phyloP scores from a whole-genome alignment of 805 yeast genomes.

The Debaryomyces prosopidis region DNA sequence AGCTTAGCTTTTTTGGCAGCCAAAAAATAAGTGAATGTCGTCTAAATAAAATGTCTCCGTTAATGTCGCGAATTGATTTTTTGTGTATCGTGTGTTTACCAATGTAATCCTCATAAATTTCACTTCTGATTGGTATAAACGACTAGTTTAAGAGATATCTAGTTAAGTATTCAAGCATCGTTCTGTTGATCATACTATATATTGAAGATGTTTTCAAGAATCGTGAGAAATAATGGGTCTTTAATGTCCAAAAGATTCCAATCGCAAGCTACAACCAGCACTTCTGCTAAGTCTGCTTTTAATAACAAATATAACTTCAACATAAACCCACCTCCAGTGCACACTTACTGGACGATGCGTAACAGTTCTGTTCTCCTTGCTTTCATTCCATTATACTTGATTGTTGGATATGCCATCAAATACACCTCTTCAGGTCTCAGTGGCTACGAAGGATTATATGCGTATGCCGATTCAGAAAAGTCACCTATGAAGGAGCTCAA shows the following conservation, averaged over 20 bases:
- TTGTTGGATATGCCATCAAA: constrained; percentile 35
- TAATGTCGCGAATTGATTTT: neutral
- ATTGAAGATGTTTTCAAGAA: constrained; percentile 26
- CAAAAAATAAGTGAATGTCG: neutral
- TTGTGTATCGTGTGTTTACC: neutral
- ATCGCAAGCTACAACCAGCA: constrained; percentile 18
- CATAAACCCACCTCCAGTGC: constrained; percentile 45
- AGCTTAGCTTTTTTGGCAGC: constrained; percentile 1
- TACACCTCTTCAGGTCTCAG: constrained; percentile 26
- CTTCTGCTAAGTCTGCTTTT: constrained; percentile 29
- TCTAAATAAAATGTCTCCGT: neutral
- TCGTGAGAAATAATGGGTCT: constrained; percentile 13
- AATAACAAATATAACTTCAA: constrained; percentile 44
- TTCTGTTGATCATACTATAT: neutral
- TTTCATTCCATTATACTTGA: constrained; percentile 37
- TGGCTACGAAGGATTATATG: constrained; percentile 32
- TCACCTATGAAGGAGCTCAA: constrained; percentile 38
- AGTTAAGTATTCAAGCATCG: too few relatives aligned
- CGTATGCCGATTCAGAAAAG: constrained; percentile 36
- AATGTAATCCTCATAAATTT: neutral
- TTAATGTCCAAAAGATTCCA: constrained; percentile 29
- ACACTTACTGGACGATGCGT: constrained; percentile 44
- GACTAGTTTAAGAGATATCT: too few relatives aligned
- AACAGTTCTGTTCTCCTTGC: constrained; percentile 38
- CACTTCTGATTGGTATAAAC: neutral